Conservation (phyloP, 805 yeast species). For the Cyberlindnera japonica region DNA sequence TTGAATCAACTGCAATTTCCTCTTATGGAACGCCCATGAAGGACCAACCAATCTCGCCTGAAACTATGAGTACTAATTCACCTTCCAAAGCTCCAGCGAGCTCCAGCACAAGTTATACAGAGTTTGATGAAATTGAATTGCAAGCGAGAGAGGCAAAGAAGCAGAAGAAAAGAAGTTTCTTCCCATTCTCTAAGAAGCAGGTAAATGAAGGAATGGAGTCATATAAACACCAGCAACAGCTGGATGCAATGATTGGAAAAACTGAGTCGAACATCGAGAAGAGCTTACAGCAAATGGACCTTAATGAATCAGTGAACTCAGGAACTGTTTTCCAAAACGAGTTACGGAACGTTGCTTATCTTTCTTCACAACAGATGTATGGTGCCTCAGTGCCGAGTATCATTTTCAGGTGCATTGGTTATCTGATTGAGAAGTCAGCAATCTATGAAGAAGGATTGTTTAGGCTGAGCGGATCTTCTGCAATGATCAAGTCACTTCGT, state of each 20-base stretch:
- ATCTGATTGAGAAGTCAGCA: slow-evolving; percentile 61
- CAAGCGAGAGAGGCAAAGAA: slow-evolving; percentile 38
- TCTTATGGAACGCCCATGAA: slow-evolving; percentile 5
- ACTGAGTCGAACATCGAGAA: slow-evolving; percentile 25
- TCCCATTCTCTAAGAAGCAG: slow-evolving; percentile 47
- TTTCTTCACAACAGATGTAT: slow-evolving; percentile 46
- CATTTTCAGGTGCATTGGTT: slow-evolving; percentile 69
- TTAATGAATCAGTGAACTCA: slow-evolving; percentile 22
- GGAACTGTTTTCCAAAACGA: slow-evolving; percentile 63
- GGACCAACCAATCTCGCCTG: slow-evolving; percentile 6
- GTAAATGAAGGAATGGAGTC: slow-evolving; percentile 12
- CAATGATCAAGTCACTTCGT: slow-evolving; percentile 65
- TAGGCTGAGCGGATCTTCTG: slow-evolving; percentile 84
- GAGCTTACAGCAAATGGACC: slow-evolving; percentile 30
- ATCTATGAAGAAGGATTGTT: slow-evolving; percentile 88
- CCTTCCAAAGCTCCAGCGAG: slow-evolving; percentile 9
- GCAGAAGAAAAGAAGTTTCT: slow-evolving; percentile 53
- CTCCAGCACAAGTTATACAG: slow-evolving; percentile 11
- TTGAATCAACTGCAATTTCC: slow-evolving; percentile 4
- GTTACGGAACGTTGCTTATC: slow-evolving; percentile 44
- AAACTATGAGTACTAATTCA: background rate
- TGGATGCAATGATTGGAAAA: slow-evolving; percentile 3
- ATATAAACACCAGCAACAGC: slow-evolving; percentile 10
- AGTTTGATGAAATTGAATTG: slow-evolving; percentile 15
- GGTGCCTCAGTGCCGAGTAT: slow-evolving; percentile 63